Evolutionary conservation across 2,329 filamentous ascomycete genomes (phyloP).

Genomic region (Aureobasidium sp.): DNA sequence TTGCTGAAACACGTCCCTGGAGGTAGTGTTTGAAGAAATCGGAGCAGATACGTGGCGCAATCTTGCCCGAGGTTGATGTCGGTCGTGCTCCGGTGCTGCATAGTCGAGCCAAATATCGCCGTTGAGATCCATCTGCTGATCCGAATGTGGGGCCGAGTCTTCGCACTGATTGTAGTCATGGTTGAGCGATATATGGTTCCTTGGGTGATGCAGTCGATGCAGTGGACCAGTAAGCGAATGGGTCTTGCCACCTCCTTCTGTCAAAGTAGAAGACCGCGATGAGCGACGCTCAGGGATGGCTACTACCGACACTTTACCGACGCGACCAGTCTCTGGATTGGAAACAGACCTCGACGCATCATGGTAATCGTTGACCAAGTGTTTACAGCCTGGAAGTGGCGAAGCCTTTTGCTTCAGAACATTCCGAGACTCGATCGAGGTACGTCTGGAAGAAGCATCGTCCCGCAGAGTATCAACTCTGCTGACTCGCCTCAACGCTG

Average conservation of each 20-base stretch:
- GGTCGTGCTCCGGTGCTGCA: background rate
- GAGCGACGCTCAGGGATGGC: slow-evolving; percentile 15
- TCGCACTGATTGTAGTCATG: background rate
- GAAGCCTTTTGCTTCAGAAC: slow-evolving; percentile 46
- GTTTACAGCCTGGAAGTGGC: slow-evolving; percentile 41
- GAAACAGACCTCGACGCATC: slow-evolving; percentile 22
- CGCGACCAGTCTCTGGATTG: slow-evolving; percentile 13
- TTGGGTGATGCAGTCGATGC: slow-evolving; percentile 4
- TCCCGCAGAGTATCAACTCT: slow-evolving; percentile 47
- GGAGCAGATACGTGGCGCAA: slow-evolving; percentile 16
- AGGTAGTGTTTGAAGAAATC: background rate
- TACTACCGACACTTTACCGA: slow-evolving; percentile 13
- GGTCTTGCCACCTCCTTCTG: background rate
- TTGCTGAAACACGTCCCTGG: background rate
- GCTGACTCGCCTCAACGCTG: slow-evolving; percentile 46
- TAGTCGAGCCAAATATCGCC: slow-evolving; percentile 9
- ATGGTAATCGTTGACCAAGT: slow-evolving; percentile 17
- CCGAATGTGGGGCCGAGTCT: background rate
- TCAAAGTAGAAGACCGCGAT: background rate
- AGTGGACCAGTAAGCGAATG: slow-evolving; percentile 8
- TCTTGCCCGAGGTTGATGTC: background rate
- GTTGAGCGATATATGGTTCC: background rate
- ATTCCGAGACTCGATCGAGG: slow-evolving; percentile 41
- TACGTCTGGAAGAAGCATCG: slow-evolving; percentile 37
- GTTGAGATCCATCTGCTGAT: background rate